Evolutionary conservation across 495 filamentous ascomycete species (phyloP), one percentile per base, ranked within the genome.

Genomic region (Hyaloscypha bicolor): DNA sequence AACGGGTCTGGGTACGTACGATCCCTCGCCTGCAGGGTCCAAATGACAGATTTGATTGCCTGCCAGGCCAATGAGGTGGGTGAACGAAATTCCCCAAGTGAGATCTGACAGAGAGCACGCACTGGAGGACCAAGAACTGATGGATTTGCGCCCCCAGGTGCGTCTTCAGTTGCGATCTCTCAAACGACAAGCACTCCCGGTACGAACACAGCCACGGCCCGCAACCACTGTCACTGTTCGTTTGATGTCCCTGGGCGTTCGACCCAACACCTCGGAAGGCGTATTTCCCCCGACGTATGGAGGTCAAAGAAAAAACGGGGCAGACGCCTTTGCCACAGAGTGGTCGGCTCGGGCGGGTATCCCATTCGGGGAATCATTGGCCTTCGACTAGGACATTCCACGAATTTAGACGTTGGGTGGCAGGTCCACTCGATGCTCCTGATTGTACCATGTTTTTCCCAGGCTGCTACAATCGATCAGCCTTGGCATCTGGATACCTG

Each of bases 1-100:
- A 67, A 56, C 65, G 58, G 42, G 33, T 53, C 58, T 64, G 61
- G 63, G 51, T 66, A 62, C 63, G 22, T 62, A 63, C 59, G 31
- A 59, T 58, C 16, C 45, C 58, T 63, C 3, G 62, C 32, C 51
- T 51, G 35, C 45, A 63, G 30, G 67, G 68, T 62, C 67, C 57
- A 71, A 19, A 58, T 56, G 65, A 63, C 65, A 68, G 52, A 55
- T 63, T 57, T 42, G 35, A 48, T 59, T 30, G 60, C 60, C 35
- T 29, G 21, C 12, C 14, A 58, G 60, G 30, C 60, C 52, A 68
- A 63, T 63, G 60, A 59, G 31, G 53, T 35, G 29, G 22, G 29
- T 33, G 30, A 29, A 12, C 33, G 11, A 6, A 30, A 16, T 33
- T 57, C 25, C 48, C n/a, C 32, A 63, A 33, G 8, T 68, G 65